Conservation (phyloP, 768 basidiomycete genomes). For the Postia placenta region DNA sequence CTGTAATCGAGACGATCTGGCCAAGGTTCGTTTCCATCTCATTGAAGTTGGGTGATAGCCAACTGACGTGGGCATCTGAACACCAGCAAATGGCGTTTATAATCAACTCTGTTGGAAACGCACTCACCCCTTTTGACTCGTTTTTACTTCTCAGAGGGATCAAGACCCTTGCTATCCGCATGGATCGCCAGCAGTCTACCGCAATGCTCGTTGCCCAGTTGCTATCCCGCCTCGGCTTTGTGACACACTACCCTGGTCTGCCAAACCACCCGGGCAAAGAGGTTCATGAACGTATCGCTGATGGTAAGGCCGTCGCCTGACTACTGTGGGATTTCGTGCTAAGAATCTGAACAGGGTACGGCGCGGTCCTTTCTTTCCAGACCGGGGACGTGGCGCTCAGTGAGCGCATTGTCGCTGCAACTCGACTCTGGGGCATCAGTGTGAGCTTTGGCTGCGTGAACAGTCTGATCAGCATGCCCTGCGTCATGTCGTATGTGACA, state of each 20-base stretch:
- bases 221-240: conserved; percentile 79
- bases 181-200: conserved; percentile 88
- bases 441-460: conserved; percentile 99
- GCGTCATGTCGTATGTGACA: conserved; percentile 94
- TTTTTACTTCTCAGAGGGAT: conserved; percentile 94
- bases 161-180: conserved; percentile 93
- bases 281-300: conserved; percentile 86
- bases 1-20: conserved; percentile 87
- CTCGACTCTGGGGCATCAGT: conserved; percentile 93
- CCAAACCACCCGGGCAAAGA: conserved; percentile 75
- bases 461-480: conserved; percentile 97
- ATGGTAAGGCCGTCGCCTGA: conserved; percentile 42
- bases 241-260: conserved; percentile 90
- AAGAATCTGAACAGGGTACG: conserved; percentile 35
- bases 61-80: too few species aligned
- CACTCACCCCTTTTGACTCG: conserved; percentile 89
- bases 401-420: conserved; percentile 88
- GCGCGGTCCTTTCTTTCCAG: conserved; percentile 91
- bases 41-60: too few species aligned
- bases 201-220: conserved; percentile 82
- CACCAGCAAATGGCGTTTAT: conserved; percentile 89
- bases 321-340: too few species aligned
- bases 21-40: conserved; percentile 72
- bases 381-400: conserved; percentile 88
- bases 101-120: conserved; percentile 93